phyloP scores from a whole-genome alignment of 1,284 basidiomycete species.

The Puccinia hordei region DNA sequence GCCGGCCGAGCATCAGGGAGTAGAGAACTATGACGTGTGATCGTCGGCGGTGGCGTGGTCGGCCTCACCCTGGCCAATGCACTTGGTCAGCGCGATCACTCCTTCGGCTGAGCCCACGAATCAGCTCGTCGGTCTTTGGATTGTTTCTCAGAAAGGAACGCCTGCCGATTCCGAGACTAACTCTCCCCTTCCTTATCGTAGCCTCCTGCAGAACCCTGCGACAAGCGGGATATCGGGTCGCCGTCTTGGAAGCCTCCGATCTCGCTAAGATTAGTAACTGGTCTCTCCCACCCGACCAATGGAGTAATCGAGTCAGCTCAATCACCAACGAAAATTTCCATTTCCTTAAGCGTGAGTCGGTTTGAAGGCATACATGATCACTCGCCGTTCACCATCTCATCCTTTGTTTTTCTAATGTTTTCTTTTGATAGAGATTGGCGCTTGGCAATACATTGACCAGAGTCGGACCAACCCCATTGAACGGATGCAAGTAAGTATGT shows the following conservation, averaged over 20 bases:
- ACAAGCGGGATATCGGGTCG: constrained; percentile 61
- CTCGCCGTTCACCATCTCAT: neutral
- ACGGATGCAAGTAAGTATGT: constrained; percentile 73
- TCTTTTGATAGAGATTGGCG: constrained; percentile 69
- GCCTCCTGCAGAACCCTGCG: constrained; percentile 19
- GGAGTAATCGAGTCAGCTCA: constrained; percentile 85
- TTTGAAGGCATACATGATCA: neutral
- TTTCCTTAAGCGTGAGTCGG: constrained; percentile 71
- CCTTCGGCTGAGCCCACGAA: constrained; percentile 27
- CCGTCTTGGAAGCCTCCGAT: constrained; percentile 78
- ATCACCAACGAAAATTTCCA: constrained; percentile 78
- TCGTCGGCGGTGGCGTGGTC: constrained; percentile 90
- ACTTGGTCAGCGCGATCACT: constrained; percentile 66
- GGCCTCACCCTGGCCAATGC: constrained; percentile 87
- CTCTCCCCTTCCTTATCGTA: constrained; percentile 25
- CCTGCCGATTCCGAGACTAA: neutral
- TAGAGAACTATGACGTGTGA: constrained; percentile 68
- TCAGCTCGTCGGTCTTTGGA: constrained; percentile 32
- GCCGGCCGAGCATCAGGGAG: neutral
- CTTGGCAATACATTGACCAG: constrained; percentile 77
- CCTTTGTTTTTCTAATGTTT: neutral
- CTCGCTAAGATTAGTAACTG: constrained; percentile 71
- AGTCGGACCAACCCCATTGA: constrained; percentile 72
- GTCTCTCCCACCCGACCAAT: constrained; percentile 66
- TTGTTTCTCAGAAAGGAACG: neutral